Conservation (phyloP, 1,139 yeast genomes). For the Taiozyma sp. region DNA sequence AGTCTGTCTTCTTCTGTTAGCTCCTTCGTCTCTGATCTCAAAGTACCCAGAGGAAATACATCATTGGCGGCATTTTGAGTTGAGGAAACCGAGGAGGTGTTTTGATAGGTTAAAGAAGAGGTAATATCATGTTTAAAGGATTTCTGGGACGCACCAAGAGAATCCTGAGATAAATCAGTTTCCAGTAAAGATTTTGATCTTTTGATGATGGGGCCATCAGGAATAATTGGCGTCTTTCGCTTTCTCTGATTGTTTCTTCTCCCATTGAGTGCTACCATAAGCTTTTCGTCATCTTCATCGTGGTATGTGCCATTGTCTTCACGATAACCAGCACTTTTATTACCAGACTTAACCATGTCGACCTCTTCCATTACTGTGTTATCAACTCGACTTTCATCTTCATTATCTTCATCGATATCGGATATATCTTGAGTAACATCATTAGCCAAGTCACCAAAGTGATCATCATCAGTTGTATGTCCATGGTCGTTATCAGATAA, state of each 20-base stretch:
- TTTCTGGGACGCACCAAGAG: neutral
- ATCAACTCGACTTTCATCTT: slow-evolving; percentile 13
- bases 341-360: neutral
- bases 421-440: slow-evolving; percentile 22
- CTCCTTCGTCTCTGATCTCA: slow-evolving; percentile 4
- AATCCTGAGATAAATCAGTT: neutral
- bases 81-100: neutral
- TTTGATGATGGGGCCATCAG: neutral
- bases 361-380: slow-evolving; percentile 15
- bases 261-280: neutral
- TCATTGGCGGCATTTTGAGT: neutral
- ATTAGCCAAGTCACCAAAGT: slow-evolving; percentile 2
- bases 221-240: neutral
- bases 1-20: slow-evolving; percentile 23
- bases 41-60: neutral
- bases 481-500: neutral
- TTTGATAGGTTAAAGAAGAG: neutral
- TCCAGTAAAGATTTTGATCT: neutral
- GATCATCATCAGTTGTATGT: neutral
- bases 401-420: slow-evolving; percentile 19
- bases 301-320: neutral
- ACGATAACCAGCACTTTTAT: neutral
- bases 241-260: neutral
- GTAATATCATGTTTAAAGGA: neutral
- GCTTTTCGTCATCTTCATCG: slow-evolving; percentile 1